Conservation (phyloP, 208 protist genomes). For the Phytomonas sp. region DNA sequence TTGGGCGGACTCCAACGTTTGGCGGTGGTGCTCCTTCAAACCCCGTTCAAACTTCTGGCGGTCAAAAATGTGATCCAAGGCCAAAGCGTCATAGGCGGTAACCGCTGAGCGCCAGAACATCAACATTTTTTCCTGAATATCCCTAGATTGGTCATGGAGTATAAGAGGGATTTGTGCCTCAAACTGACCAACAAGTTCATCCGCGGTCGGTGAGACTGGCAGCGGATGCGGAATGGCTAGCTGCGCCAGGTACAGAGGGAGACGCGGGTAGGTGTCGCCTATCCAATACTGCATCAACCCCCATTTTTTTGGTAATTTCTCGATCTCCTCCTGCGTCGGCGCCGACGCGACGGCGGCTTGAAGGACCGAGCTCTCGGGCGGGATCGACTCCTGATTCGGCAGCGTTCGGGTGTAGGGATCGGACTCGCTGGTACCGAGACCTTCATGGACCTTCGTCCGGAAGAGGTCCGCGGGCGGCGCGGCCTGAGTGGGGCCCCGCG, state of each 20-base stretch:
- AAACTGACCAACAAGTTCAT: slow-evolving; percentile 50
- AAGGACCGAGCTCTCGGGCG: slow-evolving; percentile 54
- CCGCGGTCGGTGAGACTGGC: slow-evolving; percentile 50
- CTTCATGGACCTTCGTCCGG: slow-evolving; percentile 65
- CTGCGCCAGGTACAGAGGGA: slow-evolving; percentile 46
- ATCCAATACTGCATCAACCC: slow-evolving; percentile 70
- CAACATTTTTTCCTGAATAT: slow-evolving; percentile 17
- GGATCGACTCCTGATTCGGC: slow-evolving; percentile 47
- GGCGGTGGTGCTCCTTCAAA: slow-evolving; percentile 25
- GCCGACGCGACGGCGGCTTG: slow-evolving; percentile 18
- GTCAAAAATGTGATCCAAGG: slow-evolving; percentile 39
- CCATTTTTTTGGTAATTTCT: slow-evolving; percentile 26
- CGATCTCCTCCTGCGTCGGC: slow-evolving; percentile 43
- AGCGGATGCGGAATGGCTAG: slow-evolving; percentile 29
- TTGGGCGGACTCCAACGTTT: slow-evolving; percentile 16
- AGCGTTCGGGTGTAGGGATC: slow-evolving; percentile 77
- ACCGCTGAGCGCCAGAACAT: slow-evolving; percentile 34
- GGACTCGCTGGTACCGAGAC: slow-evolving; percentile 53
- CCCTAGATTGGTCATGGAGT: slow-evolving; percentile 4
- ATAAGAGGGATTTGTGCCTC: slow-evolving; percentile 27
- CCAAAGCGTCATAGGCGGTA: slow-evolving; percentile 21
- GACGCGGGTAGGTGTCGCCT: slow-evolving; percentile 39
- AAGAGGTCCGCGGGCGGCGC: slow-evolving; percentile 65
- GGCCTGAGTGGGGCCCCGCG: slow-evolving; percentile 25
- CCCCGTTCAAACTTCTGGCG: slow-evolving; percentile 32